Evolutionary conservation across 306 rosid genomes (phyloP), one percentile per base, ranked within the genome.

Genomic region (Prunus dulcis): DNA sequence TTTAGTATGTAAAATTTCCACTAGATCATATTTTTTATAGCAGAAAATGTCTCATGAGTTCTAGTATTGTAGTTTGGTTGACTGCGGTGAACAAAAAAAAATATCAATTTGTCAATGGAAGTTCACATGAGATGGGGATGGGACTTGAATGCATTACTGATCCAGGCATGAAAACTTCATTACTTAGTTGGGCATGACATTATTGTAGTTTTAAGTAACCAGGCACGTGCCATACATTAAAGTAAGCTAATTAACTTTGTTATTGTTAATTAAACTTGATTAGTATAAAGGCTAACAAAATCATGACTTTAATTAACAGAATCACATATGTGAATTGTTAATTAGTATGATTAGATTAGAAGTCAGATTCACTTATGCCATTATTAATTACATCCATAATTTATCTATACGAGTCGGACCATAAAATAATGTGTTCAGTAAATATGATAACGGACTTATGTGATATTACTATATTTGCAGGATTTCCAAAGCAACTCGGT

Each of bases 401-500:
- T 38, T 7, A 6, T 55, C 1, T 12, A 19, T n/a, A 55, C 0
- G 4, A 53, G 23, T 53, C 7, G 19, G 11, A 17, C 23, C 12
- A n/a, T 18, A 6, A 38, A 38, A 9, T 38, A 38, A 38, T 7
- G 43, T 7, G 9, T 38, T 38, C 43, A 6, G 43, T 11, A 58
- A 0, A 6, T n/a, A 0, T 55, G 5, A 55, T 56, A 27, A 19
- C 3, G 4, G 13, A 22, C 12, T 47, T 6, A 15, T 45, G 18
- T 47, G 5, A 27, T 53, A 20, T 41, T 51, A n/a, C n/a, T 38
- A 28, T 45, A 45, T 63, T 85, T 66, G 69, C 86, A 93, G 98
- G 98, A 69, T 62, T 84, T 70, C 93, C 98, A 43, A 76, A 86
- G 62, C 78, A 76, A 11, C 28, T 19, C 19, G 82, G 90, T 32